A percentile compares a stretch with the other conserved stretches of the same genome.
Conservation (phyloP, 352 stramenopile species). For the Thalassiosira livingstoniorum region DNA sequence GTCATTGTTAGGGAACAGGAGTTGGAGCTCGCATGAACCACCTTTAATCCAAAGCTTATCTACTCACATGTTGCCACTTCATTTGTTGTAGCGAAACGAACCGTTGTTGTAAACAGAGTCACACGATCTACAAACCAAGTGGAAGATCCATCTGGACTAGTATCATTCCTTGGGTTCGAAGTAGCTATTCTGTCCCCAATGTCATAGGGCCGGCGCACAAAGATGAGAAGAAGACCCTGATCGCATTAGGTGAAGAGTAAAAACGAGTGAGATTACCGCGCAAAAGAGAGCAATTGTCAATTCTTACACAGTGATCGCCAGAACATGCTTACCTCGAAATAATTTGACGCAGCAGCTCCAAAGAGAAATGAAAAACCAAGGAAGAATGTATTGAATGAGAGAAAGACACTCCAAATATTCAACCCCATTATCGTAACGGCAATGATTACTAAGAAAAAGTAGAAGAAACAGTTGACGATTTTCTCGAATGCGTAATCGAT, state of each 20-base stretch:
- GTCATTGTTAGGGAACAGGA: no score
- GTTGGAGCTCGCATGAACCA: no score
- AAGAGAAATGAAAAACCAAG: conserved; percentile 63
- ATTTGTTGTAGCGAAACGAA: conserved; percentile 67
- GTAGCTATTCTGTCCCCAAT: conserved; percentile 72
- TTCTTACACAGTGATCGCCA: not conserved
- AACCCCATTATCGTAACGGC: conserved; percentile 61
- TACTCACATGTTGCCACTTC: conserved; percentile 70
- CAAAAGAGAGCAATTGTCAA: no score
- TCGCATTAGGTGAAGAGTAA: no score
- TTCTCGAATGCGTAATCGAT: conserved; percentile 77
- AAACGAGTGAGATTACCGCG: no score
- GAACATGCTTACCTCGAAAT: conserved; percentile 59
- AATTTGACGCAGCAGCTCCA: conserved; percentile 67
- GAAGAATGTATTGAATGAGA: conserved; percentile 66
- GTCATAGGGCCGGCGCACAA: conserved; percentile 38
- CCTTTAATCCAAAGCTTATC: no score
- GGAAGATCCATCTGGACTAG: conserved; percentile 49
- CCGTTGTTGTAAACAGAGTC: conserved; percentile 66
- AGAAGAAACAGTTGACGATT: conserved; percentile 77
- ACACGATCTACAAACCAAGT: conserved; percentile 75
- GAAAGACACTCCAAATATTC: conserved; percentile 54
- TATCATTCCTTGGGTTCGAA: conserved; percentile 55
- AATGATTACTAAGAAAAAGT: conserved; percentile 69
- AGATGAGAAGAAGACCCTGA: conserved; percentile 72